Percentiles rank a stretch among this genome's conserved stretches.
phyloP scores from a whole-genome alignment of 495 filamentous ascomycete species.

The Annulohypoxylon maeteangense region DNA sequence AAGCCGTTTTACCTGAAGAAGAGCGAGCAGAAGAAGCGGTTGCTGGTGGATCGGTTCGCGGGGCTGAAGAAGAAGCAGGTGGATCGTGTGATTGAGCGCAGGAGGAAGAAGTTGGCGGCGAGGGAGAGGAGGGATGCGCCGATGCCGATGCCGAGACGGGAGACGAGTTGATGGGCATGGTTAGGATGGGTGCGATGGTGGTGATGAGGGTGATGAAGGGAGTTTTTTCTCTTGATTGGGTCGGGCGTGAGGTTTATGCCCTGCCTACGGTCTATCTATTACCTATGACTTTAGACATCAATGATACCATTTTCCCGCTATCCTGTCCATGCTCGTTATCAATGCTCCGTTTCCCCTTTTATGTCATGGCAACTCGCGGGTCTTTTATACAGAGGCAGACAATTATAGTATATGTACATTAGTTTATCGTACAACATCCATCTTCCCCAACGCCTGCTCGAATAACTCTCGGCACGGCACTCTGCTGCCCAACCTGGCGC shows the following conservation, averaged over 20 bases:
- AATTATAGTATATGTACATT: slow-evolving; percentile 13
- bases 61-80: slow-evolving; percentile 84
- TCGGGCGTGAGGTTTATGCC: neutral
- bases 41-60: slow-evolving; percentile 79
- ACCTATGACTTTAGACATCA: slow-evolving; percentile 29
- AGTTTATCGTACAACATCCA: slow-evolving; percentile 41
- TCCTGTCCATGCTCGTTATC: slow-evolving; percentile 23
- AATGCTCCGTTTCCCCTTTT: slow-evolving; percentile 19
- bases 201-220: slow-evolving; percentile 22
- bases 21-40: slow-evolving; percentile 85
- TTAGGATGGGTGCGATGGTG: slow-evolving; percentile 8
- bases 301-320: slow-evolving; percentile 37
- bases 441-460: slow-evolving; percentile 67
- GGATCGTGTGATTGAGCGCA: slow-evolving; percentile 80
- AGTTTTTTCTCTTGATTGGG: neutral
- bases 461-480: slow-evolving; percentile 88
- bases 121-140: slow-evolving; percentile 88
- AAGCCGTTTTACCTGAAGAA: slow-evolving; percentile 93
- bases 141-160: slow-evolving; percentile 65
- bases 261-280: slow-evolving; percentile 23
- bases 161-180: slow-evolving; percentile 9
- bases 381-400: slow-evolving; percentile 23
- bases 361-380: neutral
- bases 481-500: slow-evolving; percentile 83
- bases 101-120: slow-evolving; percentile 82